Base-by-base conservation (phyloP, 768 basidiomycete genomes). In the Leccinum boreale region DNA sequence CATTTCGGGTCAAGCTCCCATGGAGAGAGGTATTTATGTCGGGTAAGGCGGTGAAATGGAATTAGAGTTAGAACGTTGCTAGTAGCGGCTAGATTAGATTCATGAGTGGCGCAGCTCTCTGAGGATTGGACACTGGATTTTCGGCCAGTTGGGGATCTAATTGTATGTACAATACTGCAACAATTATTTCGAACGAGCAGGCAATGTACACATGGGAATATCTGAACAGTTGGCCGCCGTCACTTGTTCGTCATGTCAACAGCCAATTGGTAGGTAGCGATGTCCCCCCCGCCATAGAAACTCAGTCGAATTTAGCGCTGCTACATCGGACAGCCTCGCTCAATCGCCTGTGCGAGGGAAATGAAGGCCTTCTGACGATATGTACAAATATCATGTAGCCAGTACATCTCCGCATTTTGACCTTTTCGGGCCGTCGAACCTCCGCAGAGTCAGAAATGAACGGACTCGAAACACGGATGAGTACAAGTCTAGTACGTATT, bases 11-110 rank as follows among this genome's bases (percentile, higher is more conserved):
- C 47, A 57, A 45, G 55, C 42, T 36, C 55, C 54, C 65, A 66
- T 65, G 65, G 45, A 60, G 52, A 55, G 46, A 55, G 52, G 71
- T 71, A 71, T 71, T 71, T 71, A 71, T 73, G 70, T 69, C 54
- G 64, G 61, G 55, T 24, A 59, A 58, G 44, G 63, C 57, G 55
- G 68, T 57, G 56, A 67, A 50, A 62, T 65, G 65, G 62, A 64
- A 61, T 63, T 70, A 71, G 67, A 71, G 67, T 73, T 71, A 60
- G 61, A 62, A 62, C 55, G 57, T 58, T 57, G 50, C 58, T 58
- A 33, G 51, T 21, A 54, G 56, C 60, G 57, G 58, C 46, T 57
- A 67, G 70, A 67, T 73, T 71, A 73, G 61, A 71, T 71, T 62
- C 42, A 56, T 53, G 46, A 59, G 70, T 65, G 67, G 68, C 64